Evolutionary conservation across 2,329 filamentous ascomycete species (phyloP).

Genomic region (Penicillium sp.): DNA sequence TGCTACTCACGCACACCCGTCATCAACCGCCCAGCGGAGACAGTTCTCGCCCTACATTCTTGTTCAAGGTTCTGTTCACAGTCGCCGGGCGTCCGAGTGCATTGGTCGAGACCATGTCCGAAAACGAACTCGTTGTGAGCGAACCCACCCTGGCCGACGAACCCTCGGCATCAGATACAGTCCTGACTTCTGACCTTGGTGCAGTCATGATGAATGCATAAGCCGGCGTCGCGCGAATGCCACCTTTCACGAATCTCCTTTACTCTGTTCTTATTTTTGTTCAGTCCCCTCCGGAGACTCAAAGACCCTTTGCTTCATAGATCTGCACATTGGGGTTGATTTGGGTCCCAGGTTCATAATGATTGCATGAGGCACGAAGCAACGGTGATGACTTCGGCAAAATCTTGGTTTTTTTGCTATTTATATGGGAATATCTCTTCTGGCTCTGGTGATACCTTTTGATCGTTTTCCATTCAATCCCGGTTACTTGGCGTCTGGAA

Average conservation of each 20-base stretch:
- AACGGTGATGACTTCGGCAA: constrained; percentile 17
- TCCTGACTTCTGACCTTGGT: constrained; percentile 29
- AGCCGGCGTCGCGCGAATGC: constrained; percentile 2
- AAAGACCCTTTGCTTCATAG: constrained; percentile 18
- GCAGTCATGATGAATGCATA: constrained; percentile 37
- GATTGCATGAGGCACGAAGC: constrained; percentile 21
- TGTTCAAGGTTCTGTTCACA: constrained; percentile 40
- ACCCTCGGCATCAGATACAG: constrained; percentile 19
- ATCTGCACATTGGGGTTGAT: constrained; percentile 11
- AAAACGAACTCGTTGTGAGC: constrained; percentile 31
- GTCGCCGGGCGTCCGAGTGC: constrained; percentile 32
- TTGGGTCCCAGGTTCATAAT: constrained; percentile 12
- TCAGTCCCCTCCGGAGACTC: neutral
- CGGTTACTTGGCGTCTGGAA: constrained; percentile 7
- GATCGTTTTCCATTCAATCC: constrained; percentile 5
- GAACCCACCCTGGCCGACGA: constrained; percentile 26
- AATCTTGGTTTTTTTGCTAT: constrained; percentile 2
- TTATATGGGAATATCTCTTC: constrained; percentile 10
- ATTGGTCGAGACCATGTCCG: constrained; percentile 34
- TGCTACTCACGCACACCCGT: constrained; percentile 34
- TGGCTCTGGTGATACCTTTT: constrained; percentile 4
- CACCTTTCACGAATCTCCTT: constrained; percentile 22
- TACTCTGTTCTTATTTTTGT: neutral
- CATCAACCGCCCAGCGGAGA: constrained; percentile 22
- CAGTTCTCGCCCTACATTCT: constrained; percentile 24